phyloP scores from a whole-genome alignment of 768 basidiomycete genomes.

The Hysterangium stoloniferum region DNA sequence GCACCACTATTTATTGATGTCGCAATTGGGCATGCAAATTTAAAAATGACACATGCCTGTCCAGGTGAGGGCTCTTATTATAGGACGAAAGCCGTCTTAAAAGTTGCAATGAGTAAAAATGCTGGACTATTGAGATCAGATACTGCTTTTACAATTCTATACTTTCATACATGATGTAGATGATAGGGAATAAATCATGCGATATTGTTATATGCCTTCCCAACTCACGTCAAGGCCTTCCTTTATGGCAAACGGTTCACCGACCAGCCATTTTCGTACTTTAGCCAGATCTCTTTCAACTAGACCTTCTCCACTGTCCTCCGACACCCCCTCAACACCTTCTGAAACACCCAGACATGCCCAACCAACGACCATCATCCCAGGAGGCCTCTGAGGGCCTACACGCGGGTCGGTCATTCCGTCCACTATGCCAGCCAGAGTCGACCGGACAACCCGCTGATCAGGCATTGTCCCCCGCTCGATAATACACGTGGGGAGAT shows the following conservation, averaged over 20 bases:
- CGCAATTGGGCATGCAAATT: too few species aligned
- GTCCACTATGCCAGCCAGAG: conserved; percentile 58
- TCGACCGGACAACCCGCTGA: conserved; percentile 77
- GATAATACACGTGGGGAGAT: conserved; percentile 85
- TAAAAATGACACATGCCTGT: too few species aligned
- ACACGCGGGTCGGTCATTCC: conserved; percentile 52
- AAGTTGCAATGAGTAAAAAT: too few species aligned
- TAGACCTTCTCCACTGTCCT: conserved; percentile 47
- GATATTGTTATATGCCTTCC: conserved; percentile 17
- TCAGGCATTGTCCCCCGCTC: conserved; percentile 94
- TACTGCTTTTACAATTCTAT: too few species aligned
- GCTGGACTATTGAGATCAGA: too few species aligned
- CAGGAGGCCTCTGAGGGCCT: conserved; percentile 88
- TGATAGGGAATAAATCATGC: too few species aligned
- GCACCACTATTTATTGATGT: neutral
- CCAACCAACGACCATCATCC: conserved; percentile 97
- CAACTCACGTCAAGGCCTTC: conserved; percentile 53
- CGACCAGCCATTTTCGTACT: conserved; percentile 55
- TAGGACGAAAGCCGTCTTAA: too few species aligned
- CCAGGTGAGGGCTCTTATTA: too few species aligned
- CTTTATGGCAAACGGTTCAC: conserved; percentile 48
- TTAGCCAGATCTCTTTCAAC: conserved; percentile 40
- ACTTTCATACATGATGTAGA: too few species aligned
- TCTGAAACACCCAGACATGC: conserved; percentile 71
- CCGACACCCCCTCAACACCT: conserved; percentile 57